Evolutionary conservation across 2,329 filamentous ascomycete species (phyloP), one percentile per base, ranked within the genome.

Genomic region (Cercospora nicotianae): DNA sequence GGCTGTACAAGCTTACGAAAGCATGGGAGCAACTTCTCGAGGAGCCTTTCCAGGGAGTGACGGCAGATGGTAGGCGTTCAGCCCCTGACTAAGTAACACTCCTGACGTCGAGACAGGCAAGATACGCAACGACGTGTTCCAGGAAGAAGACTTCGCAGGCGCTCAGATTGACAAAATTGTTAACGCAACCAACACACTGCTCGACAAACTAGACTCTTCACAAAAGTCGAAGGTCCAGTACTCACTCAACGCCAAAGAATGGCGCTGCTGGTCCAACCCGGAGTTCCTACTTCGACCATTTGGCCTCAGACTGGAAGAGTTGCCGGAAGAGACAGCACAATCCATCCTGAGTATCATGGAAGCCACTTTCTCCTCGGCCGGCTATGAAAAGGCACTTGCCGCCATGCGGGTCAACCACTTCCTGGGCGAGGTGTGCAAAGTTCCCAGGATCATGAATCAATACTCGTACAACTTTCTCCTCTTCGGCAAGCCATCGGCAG

Each of bases 321-420:
- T 89, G 28, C 80, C 75, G 1, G 67, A 79, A 0, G 60, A 80
- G 0, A 76, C 85, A 20, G 83, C 85, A 2, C 77, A 81, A 23
- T 79, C 83, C 28, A 84, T 89, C 5, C 80, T 91, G 42, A 76
- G 77, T 5, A 79, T 93, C 3, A 80, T 93, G 1, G 72, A 84
- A 62, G 76, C 82, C 0, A 87, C 88, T 0, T 83, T 93, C 0
- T 91, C 89, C 0, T 84, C 87, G 0, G 88, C 91, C 75, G 91
- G 91, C 13, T 93, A 92, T 79, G 78, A 84, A 18, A 93, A 93
- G 74, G 90, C 90, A 8, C 66, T 89, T 1, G 83, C 81, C 0
- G 90, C 90, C 0, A 92, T 91, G 89, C 87, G 87, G 66, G 87
- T 91, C 76, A 93, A 93, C 78, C 87, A 89, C 65, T 93, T 92